Evolutionary conservation across 2,329 filamentous ascomycete species (phyloP).

Genomic region (Macrophomina pseudophaseolina): DNA sequence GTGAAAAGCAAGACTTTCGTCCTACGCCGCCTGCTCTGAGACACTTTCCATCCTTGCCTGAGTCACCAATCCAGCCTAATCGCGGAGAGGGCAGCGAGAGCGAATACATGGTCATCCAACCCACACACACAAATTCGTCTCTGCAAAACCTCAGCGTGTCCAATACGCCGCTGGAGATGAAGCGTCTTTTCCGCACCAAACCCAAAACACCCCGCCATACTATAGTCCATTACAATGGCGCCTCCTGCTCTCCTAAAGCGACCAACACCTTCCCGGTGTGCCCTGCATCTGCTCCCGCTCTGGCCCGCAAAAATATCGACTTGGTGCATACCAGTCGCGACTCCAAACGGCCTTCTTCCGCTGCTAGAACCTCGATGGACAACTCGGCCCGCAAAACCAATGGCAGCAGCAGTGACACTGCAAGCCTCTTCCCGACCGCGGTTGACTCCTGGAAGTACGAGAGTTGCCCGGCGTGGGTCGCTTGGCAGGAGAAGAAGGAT

Average conservation of each 20-base stretch:
- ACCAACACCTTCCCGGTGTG: neutral
- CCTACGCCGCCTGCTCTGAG: too few species aligned
- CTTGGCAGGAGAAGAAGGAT: neutral
- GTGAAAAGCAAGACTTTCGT: neutral
- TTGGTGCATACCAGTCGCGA: neutral
- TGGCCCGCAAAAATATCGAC: neutral
- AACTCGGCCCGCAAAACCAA: neutral
- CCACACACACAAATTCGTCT: neutral
- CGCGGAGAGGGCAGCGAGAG: neutral
- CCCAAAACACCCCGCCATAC: neutral
- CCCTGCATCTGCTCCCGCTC: neutral
- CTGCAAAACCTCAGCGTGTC: neutral
- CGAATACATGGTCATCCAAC: neutral
- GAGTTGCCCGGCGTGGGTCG: neutral
- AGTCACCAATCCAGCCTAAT: neutral
- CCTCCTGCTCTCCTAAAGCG: neutral
- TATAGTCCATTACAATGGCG: constrained; percentile 1
- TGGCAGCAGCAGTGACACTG: neutral
- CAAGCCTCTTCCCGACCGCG: too few species aligned
- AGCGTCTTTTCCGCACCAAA: neutral
- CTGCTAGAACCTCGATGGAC: neutral
- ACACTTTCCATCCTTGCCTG: neutral
- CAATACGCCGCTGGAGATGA: constrained; percentile 6
- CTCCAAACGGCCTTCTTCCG: neutral
- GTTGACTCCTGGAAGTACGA: neutral